Percentiles rank a stretch among this genome's conserved stretches.
phyloP scores from a whole-genome alignment of 345 rosid species.

The Noccaea bulbosa region DNA sequence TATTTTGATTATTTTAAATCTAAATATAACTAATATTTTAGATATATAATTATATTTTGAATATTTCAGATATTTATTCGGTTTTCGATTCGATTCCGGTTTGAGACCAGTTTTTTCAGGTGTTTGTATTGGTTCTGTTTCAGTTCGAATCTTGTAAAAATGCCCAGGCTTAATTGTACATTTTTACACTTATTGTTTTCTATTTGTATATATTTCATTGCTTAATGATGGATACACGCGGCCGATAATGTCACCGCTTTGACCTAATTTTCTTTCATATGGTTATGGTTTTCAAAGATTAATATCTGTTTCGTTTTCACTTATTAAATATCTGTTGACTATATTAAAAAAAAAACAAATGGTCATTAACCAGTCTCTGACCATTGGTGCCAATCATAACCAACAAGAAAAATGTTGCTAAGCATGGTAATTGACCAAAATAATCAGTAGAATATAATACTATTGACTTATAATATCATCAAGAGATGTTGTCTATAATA shows the following conservation, averaged over 20 bases:
- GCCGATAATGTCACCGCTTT: constrained; percentile 2
- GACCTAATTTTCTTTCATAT: neutral
- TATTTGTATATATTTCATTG: too few relatives aligned
- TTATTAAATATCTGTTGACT: neutral
- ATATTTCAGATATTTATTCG: too few relatives aligned
- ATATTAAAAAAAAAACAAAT: neutral
- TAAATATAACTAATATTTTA: too few relatives aligned
- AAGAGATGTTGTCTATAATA: constrained; percentile 11
- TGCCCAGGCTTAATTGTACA: too few relatives aligned
- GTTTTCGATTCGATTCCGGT: too few relatives aligned
- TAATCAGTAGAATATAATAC: constrained; percentile 21
- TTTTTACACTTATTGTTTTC: too few relatives aligned
- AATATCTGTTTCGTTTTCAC: neutral
- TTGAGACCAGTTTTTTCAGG: too few relatives aligned
- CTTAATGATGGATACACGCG: neutral
- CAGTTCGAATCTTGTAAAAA: too few relatives aligned
- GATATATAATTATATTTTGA: too few relatives aligned
- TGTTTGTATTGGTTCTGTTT: too few relatives aligned
- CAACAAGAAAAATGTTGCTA: neutral
- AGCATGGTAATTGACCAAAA: constrained; percentile 16
- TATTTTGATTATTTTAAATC: too few relatives aligned
- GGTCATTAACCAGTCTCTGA: constrained; percentile 9
- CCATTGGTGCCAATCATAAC: constrained; percentile 27
- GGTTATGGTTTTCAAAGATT: neutral
- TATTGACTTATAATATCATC: constrained; percentile 5